These are phyloP conservation scores for Fragaria ananassa DNA, from an alignment of 306 rosid species.

Conservation along the genomic window DNA sequence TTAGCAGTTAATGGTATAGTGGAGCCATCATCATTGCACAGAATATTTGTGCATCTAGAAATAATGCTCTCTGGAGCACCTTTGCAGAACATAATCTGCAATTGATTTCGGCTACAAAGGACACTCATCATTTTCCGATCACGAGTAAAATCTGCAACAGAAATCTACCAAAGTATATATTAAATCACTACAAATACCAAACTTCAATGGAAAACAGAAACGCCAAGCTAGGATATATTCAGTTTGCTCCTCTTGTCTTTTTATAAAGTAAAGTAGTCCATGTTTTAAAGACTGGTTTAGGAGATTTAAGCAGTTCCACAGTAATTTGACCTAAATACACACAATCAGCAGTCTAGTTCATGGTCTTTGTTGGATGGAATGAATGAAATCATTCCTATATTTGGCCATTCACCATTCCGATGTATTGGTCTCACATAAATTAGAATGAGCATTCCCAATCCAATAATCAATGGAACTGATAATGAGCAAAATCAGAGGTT, in stretches of 20 bases:
- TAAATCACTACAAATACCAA: conserved; percentile 21
- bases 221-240: background rate
- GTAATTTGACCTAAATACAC: background rate
- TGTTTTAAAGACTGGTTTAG: background rate
- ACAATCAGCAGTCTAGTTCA: background rate
- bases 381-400: background rate
- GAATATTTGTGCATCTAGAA: conserved; percentile 69
- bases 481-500: background rate
- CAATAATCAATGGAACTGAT: background rate
- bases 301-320: background rate
- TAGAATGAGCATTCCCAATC: background rate
- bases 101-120: conserved; percentile 79
- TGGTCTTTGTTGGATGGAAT: background rate
- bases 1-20: conserved; percentile 62
- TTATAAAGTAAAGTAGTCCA: background rate
- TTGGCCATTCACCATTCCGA: background rate
- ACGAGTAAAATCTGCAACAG: conserved; percentile 79
- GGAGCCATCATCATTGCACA: conserved; percentile 79
- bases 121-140: conserved; percentile 99
- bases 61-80: conserved; percentile 97
- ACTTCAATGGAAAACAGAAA: background rate
- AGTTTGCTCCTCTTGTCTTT: background rate
- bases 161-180: conserved; percentile 56
- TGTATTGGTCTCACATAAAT: background rate
- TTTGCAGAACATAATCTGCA: conserved; percentile 75